Conservation (phyloP, 805 yeast genomes). For the Jamesozyma gamospora region DNA sequence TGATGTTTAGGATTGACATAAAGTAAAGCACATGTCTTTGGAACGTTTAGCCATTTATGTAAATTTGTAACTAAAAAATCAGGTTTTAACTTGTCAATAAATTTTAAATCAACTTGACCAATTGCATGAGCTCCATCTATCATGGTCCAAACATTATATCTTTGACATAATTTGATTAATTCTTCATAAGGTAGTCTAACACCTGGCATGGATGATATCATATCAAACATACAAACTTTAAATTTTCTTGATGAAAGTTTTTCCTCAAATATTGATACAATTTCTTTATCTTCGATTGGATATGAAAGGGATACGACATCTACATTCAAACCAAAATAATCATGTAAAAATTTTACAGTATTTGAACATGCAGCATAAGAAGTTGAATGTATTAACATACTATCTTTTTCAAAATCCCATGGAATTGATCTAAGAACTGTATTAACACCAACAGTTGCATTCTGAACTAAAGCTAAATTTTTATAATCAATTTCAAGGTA, state of each 20-base stretch:
- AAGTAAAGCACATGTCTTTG: constrained; percentile 48
- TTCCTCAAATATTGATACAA: constrained; percentile 28
- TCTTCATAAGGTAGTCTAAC: constrained; percentile 45
- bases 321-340: constrained; percentile 27
- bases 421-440: constrained; percentile 46
- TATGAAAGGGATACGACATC: constrained; percentile 33
- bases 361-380: constrained; percentile 48
- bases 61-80: constrained; percentile 54
- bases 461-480: constrained; percentile 43
- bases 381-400: constrained; percentile 39
- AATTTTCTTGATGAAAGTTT: constrained; percentile 21
- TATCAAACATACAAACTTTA: constrained; percentile 43
- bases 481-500: constrained; percentile 39
- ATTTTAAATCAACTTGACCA: constrained; percentile 41
- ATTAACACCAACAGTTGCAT: constrained; percentile 55
- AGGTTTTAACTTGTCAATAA: constrained; percentile 36
- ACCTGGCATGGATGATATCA: constrained; percentile 58
- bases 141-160: constrained; percentile 40
- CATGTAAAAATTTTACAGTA: constrained; percentile 35
- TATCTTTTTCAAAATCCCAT: constrained; percentile 37
- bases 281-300: constrained; percentile 37
- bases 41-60: constrained; percentile 60
- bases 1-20: constrained; percentile 49
- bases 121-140: constrained; percentile 69
- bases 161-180: constrained; percentile 36